Evolutionary conservation across 2,329 filamentous ascomycete species (phyloP).

Genomic region (Ceratocystis huliohia): DNA sequence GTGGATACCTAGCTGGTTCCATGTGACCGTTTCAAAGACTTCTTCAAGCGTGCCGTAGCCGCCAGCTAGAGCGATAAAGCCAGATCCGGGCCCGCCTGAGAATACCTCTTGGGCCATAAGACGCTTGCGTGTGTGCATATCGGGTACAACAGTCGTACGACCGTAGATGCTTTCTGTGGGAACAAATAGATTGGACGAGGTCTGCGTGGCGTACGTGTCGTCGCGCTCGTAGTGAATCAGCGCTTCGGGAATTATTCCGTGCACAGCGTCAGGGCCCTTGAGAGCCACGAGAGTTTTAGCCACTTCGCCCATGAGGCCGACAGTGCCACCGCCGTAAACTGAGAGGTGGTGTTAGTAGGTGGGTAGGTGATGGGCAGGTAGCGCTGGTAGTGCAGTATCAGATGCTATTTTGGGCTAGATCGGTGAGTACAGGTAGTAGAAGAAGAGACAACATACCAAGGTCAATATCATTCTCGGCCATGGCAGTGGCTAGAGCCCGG

Average conservation of each 20-base stretch:
- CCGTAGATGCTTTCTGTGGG: conserved; percentile 60
- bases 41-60: conserved; percentile 96
- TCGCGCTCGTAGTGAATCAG: conserved; percentile 68
- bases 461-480: conserved; percentile 64
- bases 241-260: conserved; percentile 84
- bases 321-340: conserved; percentile 92
- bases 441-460: conserved; percentile 40
- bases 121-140: conserved; percentile 94
- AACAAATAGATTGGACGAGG: conserved; percentile 27
- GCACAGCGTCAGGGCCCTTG: conserved; percentile 66
- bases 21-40: conserved; percentile 79
- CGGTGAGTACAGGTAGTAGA: neutral
- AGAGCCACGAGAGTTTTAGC: conserved; percentile 75
- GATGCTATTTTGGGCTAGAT: no score
- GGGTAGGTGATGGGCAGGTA: conserved; percentile 16
- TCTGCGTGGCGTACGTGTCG: conserved; percentile 36
- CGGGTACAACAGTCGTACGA: conserved; percentile 71
- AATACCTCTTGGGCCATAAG: conserved; percentile 86
- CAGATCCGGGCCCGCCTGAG: conserved; percentile 64
- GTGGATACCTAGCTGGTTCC: conserved; percentile 96
- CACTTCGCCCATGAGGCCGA: conserved; percentile 90
- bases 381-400: neutral
- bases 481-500: conserved; percentile 55
- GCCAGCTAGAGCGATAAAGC: conserved; percentile 78
- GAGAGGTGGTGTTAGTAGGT: neutral